Conservation (phyloP, 2,329 filamentous ascomycete species). For the Delphinella strobiligena region DNA sequence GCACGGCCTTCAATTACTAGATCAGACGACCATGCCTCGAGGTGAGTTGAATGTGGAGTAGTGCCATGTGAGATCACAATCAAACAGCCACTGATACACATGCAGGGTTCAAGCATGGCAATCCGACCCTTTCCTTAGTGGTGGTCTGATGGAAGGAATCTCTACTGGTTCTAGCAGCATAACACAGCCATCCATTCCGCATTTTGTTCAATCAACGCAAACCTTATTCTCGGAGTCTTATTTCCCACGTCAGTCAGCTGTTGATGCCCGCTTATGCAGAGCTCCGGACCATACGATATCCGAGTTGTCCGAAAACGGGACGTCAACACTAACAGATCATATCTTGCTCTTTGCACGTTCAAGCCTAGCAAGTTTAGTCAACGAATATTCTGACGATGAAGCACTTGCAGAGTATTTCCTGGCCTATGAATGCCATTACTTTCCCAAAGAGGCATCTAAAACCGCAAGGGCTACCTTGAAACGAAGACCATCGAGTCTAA, state of each 20-base stretch:
- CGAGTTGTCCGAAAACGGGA: too few species aligned
- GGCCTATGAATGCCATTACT: conserved; percentile 49
- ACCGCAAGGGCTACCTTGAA: conserved; percentile 64
- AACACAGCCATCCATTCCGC: background rate
- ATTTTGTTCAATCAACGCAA: background rate
- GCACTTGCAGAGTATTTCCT: conserved; percentile 57
- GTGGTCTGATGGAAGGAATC: conserved; percentile 2
- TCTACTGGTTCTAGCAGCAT: background rate
- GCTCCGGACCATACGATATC: too few species aligned
- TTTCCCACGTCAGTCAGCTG: too few species aligned
- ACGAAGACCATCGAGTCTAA: conserved; percentile 47
- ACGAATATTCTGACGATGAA: conserved; percentile 30
- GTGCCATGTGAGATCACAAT: too few species aligned
- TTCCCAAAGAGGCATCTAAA: conserved; percentile 47
- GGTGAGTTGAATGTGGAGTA: too few species aligned
- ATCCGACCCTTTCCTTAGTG: conserved; percentile 1
- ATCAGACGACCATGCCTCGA: background rate
- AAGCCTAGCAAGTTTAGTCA: conserved; percentile 49
- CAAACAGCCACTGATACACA: too few species aligned
- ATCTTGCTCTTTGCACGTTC: conserved; percentile 21
- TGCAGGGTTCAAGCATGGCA: conserved; percentile 2
- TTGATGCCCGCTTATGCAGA: too few species aligned
- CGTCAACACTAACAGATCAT: background rate
- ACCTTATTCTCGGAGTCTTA: background rate
- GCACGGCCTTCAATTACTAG: conserved; percentile 22